Base-by-base conservation (phyloP, 495 filamentous ascomycete genomes). In the Corynascus novoguineensis region DNA sequence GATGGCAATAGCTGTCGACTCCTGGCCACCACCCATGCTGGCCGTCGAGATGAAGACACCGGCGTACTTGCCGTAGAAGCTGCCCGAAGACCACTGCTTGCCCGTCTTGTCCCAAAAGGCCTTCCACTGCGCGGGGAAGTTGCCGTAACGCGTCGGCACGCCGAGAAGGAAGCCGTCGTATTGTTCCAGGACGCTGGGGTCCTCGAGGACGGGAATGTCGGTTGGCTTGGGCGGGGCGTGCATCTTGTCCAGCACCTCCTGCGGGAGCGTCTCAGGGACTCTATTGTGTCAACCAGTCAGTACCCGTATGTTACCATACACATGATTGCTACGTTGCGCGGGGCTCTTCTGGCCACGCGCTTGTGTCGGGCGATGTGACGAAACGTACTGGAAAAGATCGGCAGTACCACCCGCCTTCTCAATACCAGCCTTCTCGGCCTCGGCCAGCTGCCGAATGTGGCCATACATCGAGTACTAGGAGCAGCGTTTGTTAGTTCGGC, bases 71-170 rank as follows among this genome's bases (percentile, higher is more conserved):
- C 89, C 90, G 78, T 82, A 86, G 80, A 81, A 91, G 61, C 80
- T 86, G 58, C 92, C 90, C 17, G 71, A 68, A 35, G 70, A 63
- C 86, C 87, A 90, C 64, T 87, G 85, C 67, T 79, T 74, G 65
- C 89, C 89, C 25, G 87, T 88, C 71, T 80, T 77, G 78, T 95
- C 89, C 86, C 86, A 91, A 81, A 91, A 95, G 41, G 83, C 64
- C 81, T 92, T 97, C 87, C 87, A 97, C 75, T 98, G 93, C 27
- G 86, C 91, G 38, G 93, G 92, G 81, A 96, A 95, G 83, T 96
- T 99, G 71, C 93, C 93, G 77, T 88, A 99, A 55, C 93, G 86
- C n/a, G 93, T 99, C 29, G 93, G 93, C 73, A 99, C 91, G 64
- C 95, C 95, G 60, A 99, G 81, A 35, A 99, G 85, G 74, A 99